These are phyloP conservation scores for Talaromyces funiculosus DNA, from an alignment of 2,329 filamentous ascomycete genomes.

Conservation along the genomic window DNA sequence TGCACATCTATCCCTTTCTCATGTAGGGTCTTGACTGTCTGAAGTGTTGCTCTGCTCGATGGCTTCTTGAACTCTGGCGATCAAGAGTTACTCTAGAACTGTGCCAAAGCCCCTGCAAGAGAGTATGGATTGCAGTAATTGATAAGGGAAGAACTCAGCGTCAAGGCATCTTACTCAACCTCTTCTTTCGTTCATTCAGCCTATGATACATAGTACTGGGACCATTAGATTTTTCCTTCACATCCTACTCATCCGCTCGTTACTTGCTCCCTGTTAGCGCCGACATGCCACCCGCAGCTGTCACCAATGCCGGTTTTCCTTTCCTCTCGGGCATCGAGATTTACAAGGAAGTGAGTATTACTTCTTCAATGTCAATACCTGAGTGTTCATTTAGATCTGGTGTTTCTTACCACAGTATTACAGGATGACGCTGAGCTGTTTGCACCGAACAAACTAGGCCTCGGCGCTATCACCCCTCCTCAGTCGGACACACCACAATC, in stretches of 20 bases:
- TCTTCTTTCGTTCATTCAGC: background rate
- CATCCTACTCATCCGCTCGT: background rate
- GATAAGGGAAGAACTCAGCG: background rate
- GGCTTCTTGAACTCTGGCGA: background rate
- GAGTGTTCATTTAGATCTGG: background rate
- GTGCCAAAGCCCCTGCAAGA: background rate
- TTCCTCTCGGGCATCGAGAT: slow-evolving; percentile 7
- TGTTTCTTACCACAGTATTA: background rate
- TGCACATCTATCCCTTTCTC: background rate
- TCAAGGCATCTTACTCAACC: background rate
- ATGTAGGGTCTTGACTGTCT: background rate
- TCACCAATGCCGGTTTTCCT: background rate
- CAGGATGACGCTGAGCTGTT: background rate
- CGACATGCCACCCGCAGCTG: slow-evolving; percentile 5
- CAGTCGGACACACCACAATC: background rate
- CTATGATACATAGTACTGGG: background rate
- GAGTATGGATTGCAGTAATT: background rate
- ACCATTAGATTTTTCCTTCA: background rate
- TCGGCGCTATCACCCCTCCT: background rate
- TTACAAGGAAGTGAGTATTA: slow-evolving; percentile 2
- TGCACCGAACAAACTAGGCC: background rate
- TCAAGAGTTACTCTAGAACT: background rate
- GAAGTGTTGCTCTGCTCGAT: background rate
- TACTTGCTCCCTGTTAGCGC: background rate
- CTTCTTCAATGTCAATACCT: background rate